Evolutionary conservation across 805 yeast species (phyloP).

Genomic region (Ogataea dorogensis): DNA sequence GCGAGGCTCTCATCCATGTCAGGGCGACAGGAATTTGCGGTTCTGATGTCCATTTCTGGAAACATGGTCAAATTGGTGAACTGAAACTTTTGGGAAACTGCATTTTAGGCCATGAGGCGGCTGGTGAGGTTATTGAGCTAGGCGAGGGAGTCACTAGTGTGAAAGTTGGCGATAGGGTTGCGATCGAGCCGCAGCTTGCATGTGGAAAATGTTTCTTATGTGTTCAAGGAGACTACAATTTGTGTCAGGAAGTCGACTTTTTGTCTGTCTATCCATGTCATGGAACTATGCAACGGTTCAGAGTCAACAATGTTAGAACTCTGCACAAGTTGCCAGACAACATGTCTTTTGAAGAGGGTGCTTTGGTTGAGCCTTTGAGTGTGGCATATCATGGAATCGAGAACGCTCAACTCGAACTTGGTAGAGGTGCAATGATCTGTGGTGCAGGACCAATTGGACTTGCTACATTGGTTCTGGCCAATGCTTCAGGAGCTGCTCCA

Average conservation of each 20-base stretch:
- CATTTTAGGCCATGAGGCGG: conserved; percentile 45
- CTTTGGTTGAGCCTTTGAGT: conserved; percentile 53
- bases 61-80: conserved; percentile 62
- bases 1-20: conserved; percentile 53
- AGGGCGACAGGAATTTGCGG: conserved; percentile 75
- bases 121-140: conserved; percentile 46
- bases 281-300: conserved; percentile 41
- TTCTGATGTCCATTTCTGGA: conserved; percentile 67
- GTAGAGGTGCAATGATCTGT: conserved; percentile 46
- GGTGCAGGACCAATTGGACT: conserved; percentile 66
- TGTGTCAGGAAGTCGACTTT: conserved; percentile 39
- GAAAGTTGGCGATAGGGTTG: conserved; percentile 47
- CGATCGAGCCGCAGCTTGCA: conserved; percentile 55
- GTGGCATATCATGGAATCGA: conserved; percentile 54
- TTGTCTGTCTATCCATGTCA: conserved; percentile 38
- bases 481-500: conserved; percentile 54
- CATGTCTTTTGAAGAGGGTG: conserved; percentile 52
- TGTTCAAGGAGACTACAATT: conserved; percentile 39
- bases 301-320: conserved; percentile 33
- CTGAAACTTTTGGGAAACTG: conserved; percentile 36
- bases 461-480: conserved; percentile 45
- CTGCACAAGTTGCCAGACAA: conserved; percentile 39
- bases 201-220: conserved; percentile 43
- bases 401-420: conserved; percentile 45
- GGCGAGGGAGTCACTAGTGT: conserved; percentile 47